Evolutionary conservation across 2,329 filamentous ascomycete species (phyloP), one percentile per base, ranked within the genome.

Genomic region (Phoma sp.): DNA sequence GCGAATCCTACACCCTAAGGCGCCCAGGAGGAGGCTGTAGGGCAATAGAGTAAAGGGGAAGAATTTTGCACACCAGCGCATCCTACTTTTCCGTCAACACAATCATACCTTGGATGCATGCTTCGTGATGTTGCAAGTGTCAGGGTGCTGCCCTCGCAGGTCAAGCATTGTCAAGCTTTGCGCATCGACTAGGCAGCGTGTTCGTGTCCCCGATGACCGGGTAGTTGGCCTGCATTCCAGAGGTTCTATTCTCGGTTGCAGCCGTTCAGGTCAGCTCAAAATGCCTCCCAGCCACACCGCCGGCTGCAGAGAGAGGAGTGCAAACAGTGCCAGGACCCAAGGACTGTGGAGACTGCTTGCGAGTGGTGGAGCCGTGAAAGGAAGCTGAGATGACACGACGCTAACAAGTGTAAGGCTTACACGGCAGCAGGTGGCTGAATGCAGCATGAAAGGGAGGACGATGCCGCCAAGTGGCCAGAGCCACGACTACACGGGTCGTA

Each of bases 401-500:
- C 46, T 36, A 37, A 19, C 15, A 15, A 19, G 40, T 50, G 52
- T 50, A 46, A 48, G 45, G 40, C 40, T 55, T 55, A 55, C 46
- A 55, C 52, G 45, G 27, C 40, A 55, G 41, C 17, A 35, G 31
- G 24, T 17, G 31, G 15, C 45, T 41, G 24, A 37, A 55, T 35
- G 29, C 35, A 41, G 52, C 52, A 32, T 36, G 12, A 45, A 50
- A 55, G 52, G 52, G 52, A 50, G 46, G 29, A 37, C 17, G 24
- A 40, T 25, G n/a, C 25, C 44, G 52, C 46, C 29, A 50, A 41
- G 52, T 32, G 52, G 40, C 36, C 36, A 15, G 35, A 25, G 40
- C 46, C 36, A 39, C 37, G n/a, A 32, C 29, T 50, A 37, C 46
- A 50, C 52, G 52, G 45, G 52, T 24, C 35, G 46, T 41, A 55